Base-by-base conservation (phyloP, 148 eudicot genomes). In the Rheum nobile region DNA sequence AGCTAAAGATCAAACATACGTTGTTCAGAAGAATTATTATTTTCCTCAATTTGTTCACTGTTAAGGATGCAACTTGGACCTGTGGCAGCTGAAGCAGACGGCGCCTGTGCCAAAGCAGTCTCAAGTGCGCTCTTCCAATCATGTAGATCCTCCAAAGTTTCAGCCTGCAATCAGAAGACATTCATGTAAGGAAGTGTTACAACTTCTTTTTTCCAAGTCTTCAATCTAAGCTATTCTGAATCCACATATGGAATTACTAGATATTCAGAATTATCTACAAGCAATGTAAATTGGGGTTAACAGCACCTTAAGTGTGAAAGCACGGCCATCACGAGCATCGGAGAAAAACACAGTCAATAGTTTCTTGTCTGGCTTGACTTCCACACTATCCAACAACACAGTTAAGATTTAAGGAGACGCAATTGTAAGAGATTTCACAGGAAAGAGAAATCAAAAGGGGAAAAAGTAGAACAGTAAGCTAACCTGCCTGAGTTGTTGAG, bases 401-500 rank as follows among this genome's bases (percentile, higher is more conserved):
- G 6, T 22, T 16, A 29, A 61, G 75, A 52, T 41, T 41, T 41
- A 3, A 41, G 4, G 34, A 22, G 43, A 32, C 65, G 19, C 8
- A 41, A 65, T 13, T 9, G 41, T 2, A 73, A 52, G n/a, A 22
- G 46, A 52, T 32, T 13, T 41, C 48, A 31, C 12, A 24, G 47
- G 34, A 28, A 26, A 39, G 32, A 31, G 11, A 1, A 16, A 14
- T 24, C 1, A 38, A 76, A 34, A 48, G 28, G n/a, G n/a, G n/a
- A 31, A 24, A 76, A 21, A 48, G 50, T 12, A 13, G 61, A 71
- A 78, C 2, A 37, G 84, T 63, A 71, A 82, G 79, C 90, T 82
- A 73, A 95, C 99, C 99, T 95, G 81, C 97, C 99, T 84, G 99
- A 90, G 85, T 89, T 92, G 91, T 95, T 95, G 76, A 95, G 91